Evolutionary conservation across 495 filamentous ascomycete species (phyloP).

Genomic region (Neurospora tetraspora): DNA sequence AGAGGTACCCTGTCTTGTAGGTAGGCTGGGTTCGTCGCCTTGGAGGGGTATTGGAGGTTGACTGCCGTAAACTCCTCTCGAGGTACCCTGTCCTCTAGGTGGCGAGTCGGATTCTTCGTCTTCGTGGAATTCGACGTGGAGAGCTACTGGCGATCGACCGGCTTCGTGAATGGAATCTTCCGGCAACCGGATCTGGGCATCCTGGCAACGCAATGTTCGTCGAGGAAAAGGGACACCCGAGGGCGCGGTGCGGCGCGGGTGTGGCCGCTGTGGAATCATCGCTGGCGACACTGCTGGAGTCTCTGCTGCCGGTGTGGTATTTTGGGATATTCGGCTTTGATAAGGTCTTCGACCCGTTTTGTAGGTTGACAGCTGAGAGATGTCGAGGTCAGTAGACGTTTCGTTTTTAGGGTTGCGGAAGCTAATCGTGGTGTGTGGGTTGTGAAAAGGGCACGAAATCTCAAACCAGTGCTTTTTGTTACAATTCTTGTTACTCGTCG

Average conservation of each 20-base stretch:
- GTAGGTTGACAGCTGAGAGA: not conserved
- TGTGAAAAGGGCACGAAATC: not conserved
- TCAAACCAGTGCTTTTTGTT: not conserved
- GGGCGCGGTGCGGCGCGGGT: not conserved
- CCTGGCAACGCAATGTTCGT: not conserved
- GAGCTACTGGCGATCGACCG: not conserved
- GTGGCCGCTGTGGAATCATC: not conserved
- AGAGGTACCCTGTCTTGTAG: too few species aligned
- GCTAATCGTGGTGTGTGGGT: not conserved
- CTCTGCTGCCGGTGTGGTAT: not conserved
- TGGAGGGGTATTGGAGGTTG: too few species aligned
- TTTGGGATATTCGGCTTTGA: not conserved
- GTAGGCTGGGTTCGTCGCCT: too few species aligned
- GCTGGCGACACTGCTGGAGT: not conserved
- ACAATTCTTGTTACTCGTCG: not conserved
- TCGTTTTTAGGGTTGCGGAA: not conserved
- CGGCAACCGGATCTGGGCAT: not conserved
- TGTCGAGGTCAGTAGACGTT: not conserved
- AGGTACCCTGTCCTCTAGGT: not conserved
- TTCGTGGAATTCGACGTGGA: not conserved
- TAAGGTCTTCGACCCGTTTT: not conserved
- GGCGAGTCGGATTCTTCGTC: not conserved
- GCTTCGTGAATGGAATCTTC: not conserved
- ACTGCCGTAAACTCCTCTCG: not conserved
- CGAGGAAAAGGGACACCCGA: not conserved